A percentile compares a stretch with the other conserved stretches of the same genome.
Evolutionary conservation across 371 early-diverging fungal genomes (phyloP).

Genomic region (Mortierella sp.): DNA sequence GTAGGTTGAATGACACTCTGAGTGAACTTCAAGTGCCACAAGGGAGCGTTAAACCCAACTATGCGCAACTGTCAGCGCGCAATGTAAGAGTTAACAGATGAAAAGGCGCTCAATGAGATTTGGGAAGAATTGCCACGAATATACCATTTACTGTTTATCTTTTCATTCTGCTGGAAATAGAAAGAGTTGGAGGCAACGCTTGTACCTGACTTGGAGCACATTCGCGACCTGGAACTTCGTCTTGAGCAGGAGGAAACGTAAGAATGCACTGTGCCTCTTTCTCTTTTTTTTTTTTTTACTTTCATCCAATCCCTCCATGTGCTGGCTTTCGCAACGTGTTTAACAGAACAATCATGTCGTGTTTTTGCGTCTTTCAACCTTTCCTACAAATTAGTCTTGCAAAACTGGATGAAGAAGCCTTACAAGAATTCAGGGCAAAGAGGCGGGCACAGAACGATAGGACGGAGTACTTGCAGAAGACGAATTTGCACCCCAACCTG

Average conservation of each 20-base stretch:
- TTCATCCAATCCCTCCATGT: not conserved
- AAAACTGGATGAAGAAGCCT: slow-evolving; percentile 25
- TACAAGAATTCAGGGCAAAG: slow-evolving; percentile 34
- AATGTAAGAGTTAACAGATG: slow-evolving; percentile 30
- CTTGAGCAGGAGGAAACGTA: slow-evolving; percentile 52
- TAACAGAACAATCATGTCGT: not conserved
- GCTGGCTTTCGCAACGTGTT: not conserved
- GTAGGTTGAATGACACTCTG: slow-evolving; percentile 44
- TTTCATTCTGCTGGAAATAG: slow-evolving; percentile 13
- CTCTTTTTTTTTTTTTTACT: not conserved
- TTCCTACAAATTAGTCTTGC: slow-evolving; percentile 23
- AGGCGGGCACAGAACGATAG: slow-evolving; percentile 31
- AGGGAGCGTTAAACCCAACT: slow-evolving; percentile 19
- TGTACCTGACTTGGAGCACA: slow-evolving; percentile 53
- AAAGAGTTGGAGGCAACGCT: slow-evolving; percentile 44
- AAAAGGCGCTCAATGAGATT: not conserved
- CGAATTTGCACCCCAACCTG: slow-evolving; percentile 37
- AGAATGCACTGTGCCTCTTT: not conserved
- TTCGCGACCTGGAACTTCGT: slow-evolving; percentile 48
- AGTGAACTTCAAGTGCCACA: slow-evolving; percentile 48
- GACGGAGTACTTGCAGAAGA: slow-evolving; percentile 31
- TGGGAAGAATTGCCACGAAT: not conserved
- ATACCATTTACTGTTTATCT: not conserved
- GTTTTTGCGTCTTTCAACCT: not conserved
- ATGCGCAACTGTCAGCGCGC: slow-evolving; percentile 28